Base-by-base conservation (phyloP, 2,329 filamentous ascomycete genomes). In the Hymenoscyphus linearis region DNA sequence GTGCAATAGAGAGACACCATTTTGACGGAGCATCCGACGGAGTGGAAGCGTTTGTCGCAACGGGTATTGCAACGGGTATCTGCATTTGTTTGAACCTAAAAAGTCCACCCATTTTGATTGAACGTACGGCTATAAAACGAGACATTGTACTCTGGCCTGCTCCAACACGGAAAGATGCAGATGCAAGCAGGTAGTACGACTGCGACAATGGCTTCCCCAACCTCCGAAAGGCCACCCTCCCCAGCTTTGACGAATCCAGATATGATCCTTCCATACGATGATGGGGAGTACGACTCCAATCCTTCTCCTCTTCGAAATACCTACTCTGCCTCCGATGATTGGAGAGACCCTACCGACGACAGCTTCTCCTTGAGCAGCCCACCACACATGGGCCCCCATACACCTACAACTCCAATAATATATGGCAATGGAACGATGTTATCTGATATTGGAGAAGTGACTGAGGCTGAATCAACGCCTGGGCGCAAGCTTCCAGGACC, bases 191-290 rank as follows among this genome's bases (percentile, higher is more conserved):
- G 57, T 57, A 60, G 65, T 50, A 63, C 70, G 22, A 68, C 68
- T 18, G 56, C 65, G 25, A 66, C 64, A 40, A 71, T 71, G 68
- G 61, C 74, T 52, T 80, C 82, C 67, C 74, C 78, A 18, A 72
- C 18, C 3, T 53, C 80, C 52, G 36, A 31, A 14, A 75, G 80
- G 61, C 86, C 89, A 65, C 85, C 85, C 13, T 96, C 91, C 62
- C 93, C 93, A 54, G 96, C 93, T 2, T 79, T 97, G 70, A 96
- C 91, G 60, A 96, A 96, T 74, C 91, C 92, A 58, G 93, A 96
- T 74, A 93, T 96, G 91, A 96, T 97, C 70, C 79, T 97, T 58
- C 93, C 93, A 63, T 86, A 89, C 72, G 86, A 52, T 16, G 57
- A 58, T 18, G 40, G 87, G 71, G 84, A 85, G 66, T 81, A 80